These are phyloP conservation scores for Mycena pura DNA, from an alignment of 768 basidiomycete species.

Conservation along the genomic window DNA sequence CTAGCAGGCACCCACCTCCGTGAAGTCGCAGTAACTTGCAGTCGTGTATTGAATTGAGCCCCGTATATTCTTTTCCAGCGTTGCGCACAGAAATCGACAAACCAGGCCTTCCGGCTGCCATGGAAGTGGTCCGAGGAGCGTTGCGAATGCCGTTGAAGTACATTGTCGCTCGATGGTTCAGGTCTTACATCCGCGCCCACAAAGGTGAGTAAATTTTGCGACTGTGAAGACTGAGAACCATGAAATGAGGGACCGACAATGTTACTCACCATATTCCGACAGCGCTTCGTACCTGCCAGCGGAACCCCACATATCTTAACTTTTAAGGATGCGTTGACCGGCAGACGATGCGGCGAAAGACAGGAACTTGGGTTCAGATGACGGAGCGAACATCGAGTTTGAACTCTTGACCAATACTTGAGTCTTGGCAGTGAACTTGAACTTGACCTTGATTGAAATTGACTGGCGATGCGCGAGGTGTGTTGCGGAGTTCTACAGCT, in stretches of 20 bases:
- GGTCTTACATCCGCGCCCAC: background rate
- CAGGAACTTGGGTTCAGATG: background rate
- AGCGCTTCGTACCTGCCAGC: background rate
- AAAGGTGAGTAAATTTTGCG: no score
- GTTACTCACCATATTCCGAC: background rate
- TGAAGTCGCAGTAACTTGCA: background rate
- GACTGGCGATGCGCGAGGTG: no score
- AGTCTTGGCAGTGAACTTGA: no score
- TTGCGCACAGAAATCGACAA: background rate
- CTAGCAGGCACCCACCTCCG: background rate
- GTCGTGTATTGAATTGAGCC: background rate
- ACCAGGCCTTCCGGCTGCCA: background rate
- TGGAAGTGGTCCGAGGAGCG: background rate
- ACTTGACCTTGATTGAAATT: no score
- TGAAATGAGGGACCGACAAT: background rate
- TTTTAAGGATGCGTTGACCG: background rate
- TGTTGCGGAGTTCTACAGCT: no score
- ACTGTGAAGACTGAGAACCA: background rate
- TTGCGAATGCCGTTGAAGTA: background rate
- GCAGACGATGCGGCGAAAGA: background rate
- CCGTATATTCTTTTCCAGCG: background rate
- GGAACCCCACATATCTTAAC: background rate
- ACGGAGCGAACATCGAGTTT: no score
- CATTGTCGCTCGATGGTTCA: background rate
- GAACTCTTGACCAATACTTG: no score